phyloP scores from a whole-genome alignment of 192 early-diverging fungal genomes.

The Rhizophagus clarus region DNA sequence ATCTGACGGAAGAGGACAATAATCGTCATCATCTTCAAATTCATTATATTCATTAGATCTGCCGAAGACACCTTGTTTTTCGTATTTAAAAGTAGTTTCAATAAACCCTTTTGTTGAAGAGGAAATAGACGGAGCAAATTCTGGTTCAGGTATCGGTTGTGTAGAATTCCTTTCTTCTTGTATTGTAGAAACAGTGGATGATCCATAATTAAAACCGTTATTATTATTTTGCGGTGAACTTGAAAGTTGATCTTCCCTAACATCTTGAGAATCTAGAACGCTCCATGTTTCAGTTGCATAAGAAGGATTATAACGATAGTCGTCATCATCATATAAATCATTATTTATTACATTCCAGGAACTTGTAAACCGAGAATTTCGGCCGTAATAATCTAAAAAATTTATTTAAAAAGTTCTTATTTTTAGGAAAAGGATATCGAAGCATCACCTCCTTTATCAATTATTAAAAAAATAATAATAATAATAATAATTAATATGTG shows the following conservation, averaged over 20 bases:
- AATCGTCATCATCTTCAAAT: background rate
- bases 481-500: no score
- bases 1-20: background rate
- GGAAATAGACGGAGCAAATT: background rate
- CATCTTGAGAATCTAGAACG: background rate
- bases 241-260: background rate
- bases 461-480: no score
- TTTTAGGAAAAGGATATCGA: no score
- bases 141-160: background rate
- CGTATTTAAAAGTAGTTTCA: background rate
- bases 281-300: conserved; percentile 2
- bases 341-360: background rate
- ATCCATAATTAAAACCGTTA: background rate
- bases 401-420: no score
- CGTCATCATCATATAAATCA: conserved; percentile 2
- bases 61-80: background rate
- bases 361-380: background rate
- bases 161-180: background rate
- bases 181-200: background rate
- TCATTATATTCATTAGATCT: background rate
- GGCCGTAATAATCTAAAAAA: background rate
- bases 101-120: background rate
- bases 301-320: background rate
- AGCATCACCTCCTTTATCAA: no score
- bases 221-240: background rate